Percentiles rank a stretch among this genome's conserved stretches.
phyloP scores from a whole-genome alignment of 2,329 filamentous ascomycete species.

The Cladophialophora chaetospira region DNA sequence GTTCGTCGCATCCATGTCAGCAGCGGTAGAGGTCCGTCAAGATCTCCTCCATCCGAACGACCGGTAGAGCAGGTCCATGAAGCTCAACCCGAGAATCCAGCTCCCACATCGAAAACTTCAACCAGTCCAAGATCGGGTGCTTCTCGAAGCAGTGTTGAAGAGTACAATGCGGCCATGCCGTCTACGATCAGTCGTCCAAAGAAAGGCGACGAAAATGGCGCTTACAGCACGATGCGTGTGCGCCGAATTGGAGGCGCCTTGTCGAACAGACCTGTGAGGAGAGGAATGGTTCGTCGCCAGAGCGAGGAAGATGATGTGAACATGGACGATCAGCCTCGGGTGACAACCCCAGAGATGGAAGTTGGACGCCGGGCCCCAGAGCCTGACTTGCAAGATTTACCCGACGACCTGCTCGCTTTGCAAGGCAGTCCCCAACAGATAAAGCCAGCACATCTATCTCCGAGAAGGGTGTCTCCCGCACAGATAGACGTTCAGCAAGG shows the following conservation, averaged over 20 bases:
- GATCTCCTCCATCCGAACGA: constrained; percentile 44
- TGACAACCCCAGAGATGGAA: constrained; percentile 32
- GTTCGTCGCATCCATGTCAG: constrained; percentile 47
- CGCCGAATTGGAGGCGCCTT: constrained; percentile 78
- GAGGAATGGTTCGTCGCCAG: constrained; percentile 63
- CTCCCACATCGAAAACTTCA: constrained; percentile 37
- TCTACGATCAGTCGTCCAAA: constrained; percentile 44
- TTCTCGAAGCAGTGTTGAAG: constrained; percentile 35
- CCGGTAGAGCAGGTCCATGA: constrained; percentile 28
- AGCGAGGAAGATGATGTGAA: constrained; percentile 65
- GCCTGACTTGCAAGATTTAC: constrained; percentile 35
- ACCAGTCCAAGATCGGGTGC: constrained; percentile 37
- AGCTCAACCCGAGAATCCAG: neutral
- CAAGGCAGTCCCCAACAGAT: constrained; percentile 32
- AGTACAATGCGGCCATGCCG: constrained; percentile 34
- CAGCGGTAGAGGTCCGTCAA: constrained; percentile 44
- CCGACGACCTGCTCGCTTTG: constrained; percentile 29
- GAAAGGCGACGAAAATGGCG: constrained; percentile 64
- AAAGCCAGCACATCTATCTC: constrained; percentile 27
- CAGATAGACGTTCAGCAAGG: constrained; percentile 13
- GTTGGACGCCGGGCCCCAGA: constrained; percentile 36
- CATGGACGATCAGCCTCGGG: constrained; percentile 30
- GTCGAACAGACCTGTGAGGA: constrained; percentile 74
- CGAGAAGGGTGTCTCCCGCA: constrained; percentile 17
- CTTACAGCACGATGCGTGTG: constrained; percentile 74